Base-by-base conservation (phyloP, 2,329 filamentous ascomycete species). In the Teratosphaeria viscida region DNA sequence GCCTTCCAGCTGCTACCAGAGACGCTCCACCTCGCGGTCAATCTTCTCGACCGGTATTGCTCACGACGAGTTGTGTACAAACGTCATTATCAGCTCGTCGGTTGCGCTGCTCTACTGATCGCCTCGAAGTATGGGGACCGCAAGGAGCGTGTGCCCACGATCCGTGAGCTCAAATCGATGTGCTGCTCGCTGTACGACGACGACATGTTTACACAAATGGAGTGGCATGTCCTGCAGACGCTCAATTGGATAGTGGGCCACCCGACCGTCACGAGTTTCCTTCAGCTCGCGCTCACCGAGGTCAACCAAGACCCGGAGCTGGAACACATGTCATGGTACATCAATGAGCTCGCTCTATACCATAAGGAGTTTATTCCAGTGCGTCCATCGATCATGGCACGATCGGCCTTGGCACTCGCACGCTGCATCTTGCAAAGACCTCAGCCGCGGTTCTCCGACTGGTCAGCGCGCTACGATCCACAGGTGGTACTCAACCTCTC, bases 141-240 rank as follows among this genome's bases (percentile, higher is more conserved):
- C 81, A 99, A 99, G 80, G 94, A 99, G 72, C 86, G 92, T 57
- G 94, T 99, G n/a, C 94, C 94, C 4, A 94, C 95, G 65, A 95
- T 99, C 73, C 86, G 90, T 73, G 94, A 99, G 74, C 81, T 99
- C 65, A 96, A 96, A 82, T 95, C 92, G 67, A 97, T 99, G 94
- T 99, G 94, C 82, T 97, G 94, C 77, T 92, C 89, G 43, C 83
- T 97, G 47, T 99, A 99, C 77, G 94, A 99, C 70, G 91, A 96
- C 56, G 92, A 96, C 78, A 99, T 99, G 94, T 99, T 99, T 78
- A 92, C 92, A 11, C 94, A 99, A 76, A 99, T 99, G 94, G 94
- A 99, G 79, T 97, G 95, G 92, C 94, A 99, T 75, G 92, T 99
- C 43, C 83, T 99, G 68, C 95, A 96, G 77, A 99, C 94, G 1